Evolutionary conservation across 108 stramenopile species (phyloP), one percentile per base, ranked within the genome.

Genomic region (Conticribra weissflogii): DNA sequence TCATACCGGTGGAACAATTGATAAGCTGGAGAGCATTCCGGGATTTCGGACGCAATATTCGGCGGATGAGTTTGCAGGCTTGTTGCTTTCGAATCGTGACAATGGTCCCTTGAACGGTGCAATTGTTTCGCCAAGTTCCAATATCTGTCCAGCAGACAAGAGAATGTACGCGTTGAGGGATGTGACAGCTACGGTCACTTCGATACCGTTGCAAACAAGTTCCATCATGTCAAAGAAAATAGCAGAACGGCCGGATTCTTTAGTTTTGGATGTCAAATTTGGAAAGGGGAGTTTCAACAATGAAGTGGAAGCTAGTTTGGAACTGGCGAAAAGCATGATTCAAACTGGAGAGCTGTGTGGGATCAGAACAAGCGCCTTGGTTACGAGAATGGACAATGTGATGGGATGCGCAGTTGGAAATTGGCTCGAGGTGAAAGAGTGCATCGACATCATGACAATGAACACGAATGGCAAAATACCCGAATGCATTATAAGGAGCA

Each of bases 1-100:
- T 0, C 94, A 95, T 66, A 92, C 94, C 1, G 94, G 94, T 18
- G 94, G 94, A 18, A 95, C 94, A 2, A 85, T 95, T 58, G 94
- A 95, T 69, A 95, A 95, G 59, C 68, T 95, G 18, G 94, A 95
- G 63, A 72, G 66, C 1, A 92, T 95, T 50, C 88, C 86, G 2
- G 94, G 94, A 1, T 88, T 81, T 68, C 59, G 60, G 24, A 78
- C 83, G 17, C 55, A 80, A 27, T 69, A 78, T 17, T 36, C 57
- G 31, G 72, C 71, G 1, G 59, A 72, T 1, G 81, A 89, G 28
- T 92, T 92, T 78, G 67, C 81, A 51, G 18, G 56, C 1, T 32
- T 88, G 17, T 77, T 90, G 24, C 50, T 73, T 27, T 54, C 63
- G 30, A 50, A 46, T 33, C 45, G n/a, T 23, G 29, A 21, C 17